phyloP scores from a whole-genome alignment of 2,329 filamentous ascomycete genomes.

The Colletotrichum spaethianum region DNA sequence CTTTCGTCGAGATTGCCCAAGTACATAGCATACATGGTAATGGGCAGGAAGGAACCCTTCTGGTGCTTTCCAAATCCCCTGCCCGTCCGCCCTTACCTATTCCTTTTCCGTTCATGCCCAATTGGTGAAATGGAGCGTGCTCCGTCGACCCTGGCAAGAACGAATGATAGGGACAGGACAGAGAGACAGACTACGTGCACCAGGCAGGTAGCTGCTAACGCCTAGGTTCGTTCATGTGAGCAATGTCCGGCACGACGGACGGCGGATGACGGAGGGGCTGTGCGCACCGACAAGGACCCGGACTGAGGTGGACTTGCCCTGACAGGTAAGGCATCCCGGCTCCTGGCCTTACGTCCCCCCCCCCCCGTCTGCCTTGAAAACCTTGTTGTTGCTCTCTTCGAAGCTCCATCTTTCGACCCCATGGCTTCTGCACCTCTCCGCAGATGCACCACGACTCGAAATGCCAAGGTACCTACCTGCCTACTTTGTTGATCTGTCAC shows the following conservation, averaged over 20 bases:
- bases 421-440: neutral
- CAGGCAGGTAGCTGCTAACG: neutral
- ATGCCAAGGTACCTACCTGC: neutral
- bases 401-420: constrained; percentile 4
- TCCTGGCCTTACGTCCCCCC: constrained; percentile 13
- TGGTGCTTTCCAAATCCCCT: neutral
- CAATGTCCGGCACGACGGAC: constrained; percentile 7
- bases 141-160: neutral
- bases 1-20: neutral
- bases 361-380: constrained; percentile 34
- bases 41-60: neutral
- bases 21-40: neutral
- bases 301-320: constrained; percentile 16
- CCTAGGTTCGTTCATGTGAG: neutral
- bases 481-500: neutral
- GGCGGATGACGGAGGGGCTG: neutral
- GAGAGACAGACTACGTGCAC: neutral
- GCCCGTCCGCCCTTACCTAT: neutral
- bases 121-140: neutral
- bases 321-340: constrained; percentile 27
- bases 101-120: neutral
- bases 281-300: neutral
- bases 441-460: neutral
- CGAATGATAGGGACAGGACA: neutral
- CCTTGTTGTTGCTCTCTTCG: constrained; percentile 26